Evolutionary conservation across 129 eudicot species (phyloP).

Genomic region (Dittrichia graveolens): DNA sequence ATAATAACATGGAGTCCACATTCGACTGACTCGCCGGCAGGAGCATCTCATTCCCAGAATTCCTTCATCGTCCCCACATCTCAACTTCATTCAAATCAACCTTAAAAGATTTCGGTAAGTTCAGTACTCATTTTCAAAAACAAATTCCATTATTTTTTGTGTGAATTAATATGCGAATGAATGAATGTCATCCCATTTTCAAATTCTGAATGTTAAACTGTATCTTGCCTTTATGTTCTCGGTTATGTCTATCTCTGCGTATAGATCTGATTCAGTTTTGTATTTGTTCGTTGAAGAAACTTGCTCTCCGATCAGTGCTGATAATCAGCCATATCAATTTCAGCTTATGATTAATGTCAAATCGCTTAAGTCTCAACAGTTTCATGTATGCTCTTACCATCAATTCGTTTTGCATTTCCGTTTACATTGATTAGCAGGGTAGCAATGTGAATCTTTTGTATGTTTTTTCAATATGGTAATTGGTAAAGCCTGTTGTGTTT

Average conservation of each 20-base stretch:
- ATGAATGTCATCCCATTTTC: neutral
- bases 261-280: neutral
- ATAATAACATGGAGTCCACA: slow-evolving; percentile 31
- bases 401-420: neutral
- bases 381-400: neutral
- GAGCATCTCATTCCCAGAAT: neutral
- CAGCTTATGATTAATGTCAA: neutral
- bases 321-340: neutral
- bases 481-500: neutral
- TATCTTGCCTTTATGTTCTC: neutral
- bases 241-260: neutral
- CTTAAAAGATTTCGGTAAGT: slow-evolving; percentile 16
- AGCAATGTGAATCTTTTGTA: neutral
- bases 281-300: neutral
- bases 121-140: slow-evolving; percentile 7
- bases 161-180: neutral
- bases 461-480: neutral
- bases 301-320: slow-evolving; percentile 10
- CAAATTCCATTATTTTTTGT: neutral
- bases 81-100: neutral
- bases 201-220: slow-evolving; percentile 7
- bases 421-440: neutral
- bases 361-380: neutral
- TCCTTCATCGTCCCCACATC: slow-evolving; percentile 9
- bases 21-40: slow-evolving; percentile 14